These are phyloP conservation scores for Leccinum pellstonianum DNA, from an alignment of 768 basidiomycete genomes.

Conservation along the genomic window DNA sequence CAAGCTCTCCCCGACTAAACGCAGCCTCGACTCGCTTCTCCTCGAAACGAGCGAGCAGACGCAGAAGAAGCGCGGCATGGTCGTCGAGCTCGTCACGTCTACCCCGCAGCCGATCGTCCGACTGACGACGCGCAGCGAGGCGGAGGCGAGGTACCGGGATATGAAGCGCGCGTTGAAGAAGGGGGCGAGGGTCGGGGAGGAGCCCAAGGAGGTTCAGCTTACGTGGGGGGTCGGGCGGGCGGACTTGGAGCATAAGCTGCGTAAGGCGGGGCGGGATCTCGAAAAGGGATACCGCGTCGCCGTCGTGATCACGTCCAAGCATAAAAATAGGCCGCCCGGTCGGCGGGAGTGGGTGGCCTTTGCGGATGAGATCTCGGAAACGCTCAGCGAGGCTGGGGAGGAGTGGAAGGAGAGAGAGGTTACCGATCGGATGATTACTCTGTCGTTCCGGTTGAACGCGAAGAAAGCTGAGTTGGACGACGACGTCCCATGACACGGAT, in stretches of 20 bases:
- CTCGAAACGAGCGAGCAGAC: constrained; percentile 43
- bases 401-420: constrained; percentile 52
- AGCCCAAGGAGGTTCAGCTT: constrained; percentile 67
- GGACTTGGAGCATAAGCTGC: constrained; percentile 67
- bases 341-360: constrained; percentile 43
- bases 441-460: constrained; percentile 40
- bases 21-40: constrained; percentile 43
- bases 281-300: constrained; percentile 59
- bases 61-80: constrained; percentile 23
- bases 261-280: constrained; percentile 55
- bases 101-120: constrained; percentile 59
- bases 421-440: constrained; percentile 34
- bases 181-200: constrained; percentile 30
- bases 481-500: constrained; percentile 4
- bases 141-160: constrained; percentile 39
- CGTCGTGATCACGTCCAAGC: constrained; percentile 55
- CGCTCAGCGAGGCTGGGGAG: constrained; percentile 47
- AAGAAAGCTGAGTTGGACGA: constrained; percentile 19
- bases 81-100: constrained; percentile 54
- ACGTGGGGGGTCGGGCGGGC: constrained; percentile 61
- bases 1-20: constrained; percentile 35
- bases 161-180: constrained; percentile 35
- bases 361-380: constrained; percentile 41
- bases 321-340: constrained; percentile 36
- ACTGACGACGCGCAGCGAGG: constrained; percentile 47